Percentiles rank a stretch among this genome's conserved stretches.
Evolutionary conservation across 441 rosid genomes (phyloP).

Genomic region (Erodium texanum): DNA sequence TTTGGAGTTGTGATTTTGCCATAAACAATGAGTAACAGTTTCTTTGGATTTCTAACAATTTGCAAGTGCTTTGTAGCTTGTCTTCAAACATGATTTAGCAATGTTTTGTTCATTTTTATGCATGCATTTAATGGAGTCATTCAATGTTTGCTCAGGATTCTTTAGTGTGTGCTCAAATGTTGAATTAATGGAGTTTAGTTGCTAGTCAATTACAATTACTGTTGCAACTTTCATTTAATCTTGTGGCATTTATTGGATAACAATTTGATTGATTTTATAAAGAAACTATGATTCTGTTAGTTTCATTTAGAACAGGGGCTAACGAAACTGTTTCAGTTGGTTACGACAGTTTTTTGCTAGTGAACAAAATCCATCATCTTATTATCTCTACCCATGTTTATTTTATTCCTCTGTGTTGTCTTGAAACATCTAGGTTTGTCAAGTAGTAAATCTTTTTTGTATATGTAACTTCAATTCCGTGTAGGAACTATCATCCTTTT

Average conservation of each 20-base stretch:
- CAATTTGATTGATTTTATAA: background rate
- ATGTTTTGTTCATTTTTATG: background rate
- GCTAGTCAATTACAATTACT: background rate
- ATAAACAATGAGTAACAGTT: background rate
- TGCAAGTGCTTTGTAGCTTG: background rate
- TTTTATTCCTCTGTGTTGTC: background rate
- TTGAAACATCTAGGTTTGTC: slow-evolving; percentile 12
- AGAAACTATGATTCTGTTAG: background rate
- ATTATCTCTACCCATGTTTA: background rate
- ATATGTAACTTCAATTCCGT: background rate
- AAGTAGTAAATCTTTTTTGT: background rate
- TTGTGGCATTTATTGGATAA: background rate
- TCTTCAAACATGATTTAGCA: background rate
- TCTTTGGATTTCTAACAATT: background rate
- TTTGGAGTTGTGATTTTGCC: background rate
- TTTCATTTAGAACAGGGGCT: background rate
- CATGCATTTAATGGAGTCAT: background rate
- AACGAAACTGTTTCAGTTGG: background rate
- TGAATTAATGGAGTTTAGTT: background rate
- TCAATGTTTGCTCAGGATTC: background rate
- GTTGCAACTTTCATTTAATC: background rate
- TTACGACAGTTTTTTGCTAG: background rate
- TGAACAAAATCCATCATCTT: background rate
- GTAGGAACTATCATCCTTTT: background rate
- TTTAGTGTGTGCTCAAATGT: background rate